phyloP scores from a whole-genome alignment of 129 eudicot genomes.

The Apium graveolens region DNA sequence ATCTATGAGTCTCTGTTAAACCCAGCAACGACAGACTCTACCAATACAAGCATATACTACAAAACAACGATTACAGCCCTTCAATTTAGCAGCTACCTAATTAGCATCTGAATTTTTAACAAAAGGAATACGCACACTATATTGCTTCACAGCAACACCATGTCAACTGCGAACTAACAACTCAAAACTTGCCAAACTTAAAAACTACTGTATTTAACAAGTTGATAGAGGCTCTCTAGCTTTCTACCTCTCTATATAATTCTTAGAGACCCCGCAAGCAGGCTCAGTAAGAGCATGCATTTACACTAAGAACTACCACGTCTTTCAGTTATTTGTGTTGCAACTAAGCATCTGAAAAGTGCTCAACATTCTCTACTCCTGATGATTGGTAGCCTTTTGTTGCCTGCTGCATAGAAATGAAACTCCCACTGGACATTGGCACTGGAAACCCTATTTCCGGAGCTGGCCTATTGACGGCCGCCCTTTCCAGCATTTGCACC shows the following conservation, averaged over 20 bases:
- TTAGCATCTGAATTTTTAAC: background rate
- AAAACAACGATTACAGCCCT: background rate
- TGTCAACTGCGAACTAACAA: background rate
- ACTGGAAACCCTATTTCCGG: constrained; percentile 59
- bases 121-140: background rate
- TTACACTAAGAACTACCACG: constrained; percentile 19
- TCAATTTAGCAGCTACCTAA: background rate
- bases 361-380: constrained; percentile 27
- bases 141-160: background rate
- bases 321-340: background rate
- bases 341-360: constrained; percentile 42
- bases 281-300: constrained; percentile 10
- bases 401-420: constrained; percentile 21
- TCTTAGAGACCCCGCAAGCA: constrained; percentile 16
- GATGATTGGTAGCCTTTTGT: constrained; percentile 25
- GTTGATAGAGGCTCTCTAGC: background rate
- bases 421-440: constrained; percentile 57
- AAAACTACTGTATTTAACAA: background rate
- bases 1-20: background rate
- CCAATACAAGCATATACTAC: too few relatives aligned
- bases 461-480: constrained; percentile 29
- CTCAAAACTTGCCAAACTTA: background rate
- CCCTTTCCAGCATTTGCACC: constrained; percentile 62
- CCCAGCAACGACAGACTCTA: background rate
- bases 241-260: background rate